Evolutionary conservation across 768 basidiomycete genomes (phyloP), one percentile per base, ranked within the genome.

Genomic region (Podaxis sp.): DNA sequence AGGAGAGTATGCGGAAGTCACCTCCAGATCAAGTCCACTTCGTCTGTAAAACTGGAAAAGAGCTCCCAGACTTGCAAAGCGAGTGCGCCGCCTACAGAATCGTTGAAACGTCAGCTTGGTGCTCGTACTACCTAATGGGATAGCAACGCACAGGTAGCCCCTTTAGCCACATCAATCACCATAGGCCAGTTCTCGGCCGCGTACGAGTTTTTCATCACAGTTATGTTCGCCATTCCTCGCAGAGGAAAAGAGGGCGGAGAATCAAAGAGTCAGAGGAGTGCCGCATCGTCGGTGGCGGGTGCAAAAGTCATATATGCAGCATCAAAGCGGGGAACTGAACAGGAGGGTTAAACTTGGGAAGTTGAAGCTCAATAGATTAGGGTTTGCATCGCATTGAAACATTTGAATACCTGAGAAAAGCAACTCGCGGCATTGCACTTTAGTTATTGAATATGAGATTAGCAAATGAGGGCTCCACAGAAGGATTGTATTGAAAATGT

Each of bases 1-100:
- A 0, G 15, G 24, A 11, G 51, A 11, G 22, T 24, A 17, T 5
- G 22, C 5, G 0, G 17, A 36, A 4, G 49, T 62, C 30, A 71
- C 71, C 58, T 64, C 65, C 66, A 68, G 46, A 71, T 54, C 40
- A 68, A 67, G 30, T 71, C 66, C 7, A 71, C 64, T 58, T 71
- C 71, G 41, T 68, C 66, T 4, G 53, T 54, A 51, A 70, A 66
- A 49, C 60, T 58, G 2, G 59, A 38, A 41, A 63, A 22, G 2
- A 60, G 46, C 38, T 70, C 71, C 66, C 66, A 68, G 6, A 67
- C 30, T 40, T 71, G 71, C 2, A 65, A 58, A n/a, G 64, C 66
- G 8, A 70, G 44, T n/a, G 70, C 69, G 6, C 65, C 63, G 26
- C 67, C 70, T 71, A 15, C 15, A 20, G 33, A 15, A 17, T 30